Base-by-base conservation (phyloP, 2,329 filamentous ascomycete species). In the Aspergillus fischeri region DNA sequence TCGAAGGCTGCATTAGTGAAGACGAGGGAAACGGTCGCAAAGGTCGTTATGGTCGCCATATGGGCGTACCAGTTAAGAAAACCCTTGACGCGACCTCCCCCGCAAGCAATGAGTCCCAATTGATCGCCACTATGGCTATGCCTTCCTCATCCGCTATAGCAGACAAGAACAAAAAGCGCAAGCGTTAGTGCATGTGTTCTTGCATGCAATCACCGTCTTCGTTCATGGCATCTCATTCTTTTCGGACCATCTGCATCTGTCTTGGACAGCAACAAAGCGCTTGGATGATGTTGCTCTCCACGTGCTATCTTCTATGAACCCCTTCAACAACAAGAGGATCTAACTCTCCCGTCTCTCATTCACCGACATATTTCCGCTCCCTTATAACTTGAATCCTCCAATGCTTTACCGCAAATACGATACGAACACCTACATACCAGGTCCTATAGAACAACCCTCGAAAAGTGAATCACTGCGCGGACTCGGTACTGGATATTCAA, bases 21-120 rank as follows among this genome's bases (percentile, higher is more conserved):
- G 94, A 99, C 67, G 94, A 99, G 76, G 92, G 92, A 63, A 97
- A 97, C 73, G 94, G 93, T 63, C 89, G 94, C 70, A 97, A 97
- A 76, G 94, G 94, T 62, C 88, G 94, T 57, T 97, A 97, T 67
- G 85, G 86, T 58, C 80, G 86, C 57, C 83, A 88, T 71, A 86
- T 88, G 86, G 84, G 86, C 53, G 85, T 88, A 32, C 78, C 85
- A 1, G 81, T 88, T 61, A 87, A 87, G 75, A 86, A 86, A 68
- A 70, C 69, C 20, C 64, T 67, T 28, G 78, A 79, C 25, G 67
- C 64, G 10, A 53, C 59, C 32, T 54, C 85, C 32, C 55, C 85
- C 53, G 79, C 86, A 67, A 83, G 83, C 71, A 83, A 83, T 35
- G 84, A 86, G 28, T 65, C 78, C n/a, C 64, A 70, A 27, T 62